Evolutionary conservation across 2,329 filamentous ascomycete genomes (phyloP).

Genomic region (Metarhizium brunneum): DNA sequence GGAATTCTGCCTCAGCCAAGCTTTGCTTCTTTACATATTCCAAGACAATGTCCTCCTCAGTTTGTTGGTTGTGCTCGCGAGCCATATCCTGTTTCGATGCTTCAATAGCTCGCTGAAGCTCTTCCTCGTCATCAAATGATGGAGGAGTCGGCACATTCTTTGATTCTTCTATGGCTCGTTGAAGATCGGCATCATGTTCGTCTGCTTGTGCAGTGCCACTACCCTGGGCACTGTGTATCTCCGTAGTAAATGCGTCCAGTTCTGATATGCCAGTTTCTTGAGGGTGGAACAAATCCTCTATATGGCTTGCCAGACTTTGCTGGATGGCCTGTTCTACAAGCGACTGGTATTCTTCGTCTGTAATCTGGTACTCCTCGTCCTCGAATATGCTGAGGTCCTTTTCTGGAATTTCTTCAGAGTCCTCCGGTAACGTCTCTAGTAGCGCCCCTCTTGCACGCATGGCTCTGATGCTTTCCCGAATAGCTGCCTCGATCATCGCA

Average conservation of each 20-base stretch:
- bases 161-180: conserved; percentile 31
- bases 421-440: conserved; percentile 16
- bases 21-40: conserved; percentile 74
- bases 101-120: conserved; percentile 36
- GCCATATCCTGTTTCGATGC: conserved; percentile 34
- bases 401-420: conserved; percentile 11
- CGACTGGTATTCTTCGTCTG: conserved; percentile 49
- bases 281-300: conserved; percentile 4
- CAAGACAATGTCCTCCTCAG: conserved; percentile 64
- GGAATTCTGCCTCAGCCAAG: conserved; percentile 54
- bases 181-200: conserved; percentile 22
- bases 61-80: conserved; percentile 32
- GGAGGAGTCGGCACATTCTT: conserved; percentile 8
- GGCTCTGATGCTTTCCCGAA: conserved; percentile 61
- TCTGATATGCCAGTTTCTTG: conserved; percentile 12
- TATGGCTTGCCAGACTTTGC: conserved; percentile 32
- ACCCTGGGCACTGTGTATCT: not conserved
- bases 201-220: not conserved
- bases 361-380: conserved; percentile 35
- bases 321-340: conserved; percentile 47
- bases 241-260: conserved; percentile 6
- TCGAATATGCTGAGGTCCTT: conserved; percentile 24
- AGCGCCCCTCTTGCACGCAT: conserved; percentile 24
- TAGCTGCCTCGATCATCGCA: conserved; percentile 59
- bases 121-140: conserved; percentile 6